Base-by-base conservation (phyloP, 1,139 yeast species). In the Hemisphaericaspora subhashii region DNA sequence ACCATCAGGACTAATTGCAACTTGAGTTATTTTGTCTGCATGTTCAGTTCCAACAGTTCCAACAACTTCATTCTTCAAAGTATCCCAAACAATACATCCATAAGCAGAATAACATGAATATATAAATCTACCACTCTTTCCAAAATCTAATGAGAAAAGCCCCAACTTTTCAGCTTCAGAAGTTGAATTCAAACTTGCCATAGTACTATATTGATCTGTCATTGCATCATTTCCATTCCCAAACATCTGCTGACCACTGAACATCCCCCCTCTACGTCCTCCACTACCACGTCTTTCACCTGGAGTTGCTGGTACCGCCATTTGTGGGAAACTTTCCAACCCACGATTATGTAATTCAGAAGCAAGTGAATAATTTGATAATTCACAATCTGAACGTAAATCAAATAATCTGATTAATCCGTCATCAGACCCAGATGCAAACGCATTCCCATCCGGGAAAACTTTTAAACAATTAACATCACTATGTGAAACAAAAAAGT, bases 81-180 rank as follows among this genome's bases (percentile, higher is more conserved):
- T 68, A 55, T 89, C 98, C 95, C 96, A 86, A 3, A 86, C 73
- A 18, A 84, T 66, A 50, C 92, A 81, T 1, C 86, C 83, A 35
- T 78, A 75, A 44, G 87, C 94, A 0, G 89, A 79, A 58, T 86
- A 86, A 40, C 94, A 84, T 1, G 83, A 72, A 56, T 83, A 84
- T 62, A 88, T 64, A 20, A 88, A 60, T 36, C 97, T 62, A 0
- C 96, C 96, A 33, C 92, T 83, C 8, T 64, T 66, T 31, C 95
- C 83, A 53, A 85, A 83, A 54, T 83, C 92, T 14, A 88, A 55
- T 0, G 94, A 80, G 10, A 79, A 66, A 16, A 88, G 82, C 4
- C 88, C 88, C 9, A 81, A 79, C 33, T 72, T 71, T 40, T 81
- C 83, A 34, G 79, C 60, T 14, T 14, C 27, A 16, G 15, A 9